Evolutionary conservation across 768 basidiomycete species (phyloP).

Genomic region (Auricularia auricula-judae): DNA sequence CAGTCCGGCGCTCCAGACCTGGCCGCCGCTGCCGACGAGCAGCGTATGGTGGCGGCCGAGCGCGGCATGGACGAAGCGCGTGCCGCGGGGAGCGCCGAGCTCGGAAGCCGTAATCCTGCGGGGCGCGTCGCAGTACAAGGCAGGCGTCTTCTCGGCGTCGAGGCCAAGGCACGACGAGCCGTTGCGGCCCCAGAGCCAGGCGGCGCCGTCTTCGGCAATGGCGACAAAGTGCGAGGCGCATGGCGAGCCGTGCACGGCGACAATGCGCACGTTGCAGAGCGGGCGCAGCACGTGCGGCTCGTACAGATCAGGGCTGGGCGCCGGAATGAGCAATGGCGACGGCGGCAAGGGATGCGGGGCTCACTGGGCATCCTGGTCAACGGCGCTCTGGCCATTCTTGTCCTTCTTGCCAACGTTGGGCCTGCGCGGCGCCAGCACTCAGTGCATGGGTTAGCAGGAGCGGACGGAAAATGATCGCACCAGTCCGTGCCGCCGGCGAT

Average conservation of each 20-base stretch:
- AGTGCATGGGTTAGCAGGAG: background rate
- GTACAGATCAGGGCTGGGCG: conserved; percentile 60
- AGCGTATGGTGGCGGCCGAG: conserved; percentile 76
- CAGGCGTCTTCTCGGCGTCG: conserved; percentile 28
- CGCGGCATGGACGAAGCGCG: conserved; percentile 70
- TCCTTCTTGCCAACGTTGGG: conserved; percentile 10
- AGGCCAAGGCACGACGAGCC: conserved; percentile 58
- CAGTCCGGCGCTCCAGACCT: conserved; percentile 73
- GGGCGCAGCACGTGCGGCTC: conserved; percentile 87
- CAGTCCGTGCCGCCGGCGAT: conserved; percentile 7
- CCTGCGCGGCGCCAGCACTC: conserved; percentile 1
- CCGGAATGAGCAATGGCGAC: background rate
- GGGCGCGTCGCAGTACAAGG: conserved; percentile 52
- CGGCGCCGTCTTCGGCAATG: conserved; percentile 63
- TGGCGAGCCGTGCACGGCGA: conserved; percentile 67
- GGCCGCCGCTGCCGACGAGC: conserved; percentile 70
- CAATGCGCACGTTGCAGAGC: conserved; percentile 63
- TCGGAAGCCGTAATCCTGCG: conserved; percentile 45
- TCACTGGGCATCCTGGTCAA: background rate
- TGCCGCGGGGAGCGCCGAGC: conserved; percentile 45
- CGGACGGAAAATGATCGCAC: background rate
- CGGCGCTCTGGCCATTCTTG: conserved; percentile 4
- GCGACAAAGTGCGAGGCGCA: conserved; percentile 66
- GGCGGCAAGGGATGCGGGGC: background rate
- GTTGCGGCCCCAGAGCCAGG: conserved; percentile 88